phyloP scores from a whole-genome alignment of 2,329 filamentous ascomycete species.

The Arthrobotrys entomopaga region DNA sequence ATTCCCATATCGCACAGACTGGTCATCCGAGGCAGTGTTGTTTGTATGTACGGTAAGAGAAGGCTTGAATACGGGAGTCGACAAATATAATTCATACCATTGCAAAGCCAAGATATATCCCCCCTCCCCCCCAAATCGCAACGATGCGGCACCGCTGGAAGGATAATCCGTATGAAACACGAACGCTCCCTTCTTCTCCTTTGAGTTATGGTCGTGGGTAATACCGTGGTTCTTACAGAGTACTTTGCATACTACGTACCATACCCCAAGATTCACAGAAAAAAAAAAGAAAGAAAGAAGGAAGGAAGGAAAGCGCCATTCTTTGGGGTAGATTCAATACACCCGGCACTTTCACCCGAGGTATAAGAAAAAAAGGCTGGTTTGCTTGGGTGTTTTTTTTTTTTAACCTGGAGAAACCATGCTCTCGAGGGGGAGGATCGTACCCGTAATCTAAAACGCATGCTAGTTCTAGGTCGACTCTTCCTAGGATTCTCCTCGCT shows the following conservation, averaged over 20 bases:
- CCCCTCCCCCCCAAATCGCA: neutral
- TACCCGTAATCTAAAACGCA: conserved; percentile 16
- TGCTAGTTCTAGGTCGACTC: neutral
- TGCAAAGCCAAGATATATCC: neutral
- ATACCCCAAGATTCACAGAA: neutral
- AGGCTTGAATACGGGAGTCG: no score
- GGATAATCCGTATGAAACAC: conserved; percentile 18
- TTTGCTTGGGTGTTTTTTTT: conserved; percentile 8
- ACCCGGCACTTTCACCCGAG: conserved; percentile 27
- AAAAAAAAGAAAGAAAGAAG: no score
- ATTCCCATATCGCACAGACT: no score
- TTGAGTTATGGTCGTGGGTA: neutral
- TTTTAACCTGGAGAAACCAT: conserved; percentile 20
- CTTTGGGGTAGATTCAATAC: conserved; percentile 3
- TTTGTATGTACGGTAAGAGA: no score
- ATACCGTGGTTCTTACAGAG: neutral
- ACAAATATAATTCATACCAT: no score
- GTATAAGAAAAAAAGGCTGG: neutral
- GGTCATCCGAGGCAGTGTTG: no score
- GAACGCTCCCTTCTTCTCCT: neutral
- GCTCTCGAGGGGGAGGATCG: neutral
- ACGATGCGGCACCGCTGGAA: conserved; percentile 5
- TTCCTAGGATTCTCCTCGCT: neutral
- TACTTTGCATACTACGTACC: neutral
- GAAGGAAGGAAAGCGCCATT: conserved; percentile 12